A percentile compares a stretch with the other conserved stretches of the same genome.
Conservation (phyloP, 345 rosid genomes). For the Populus davidiana region DNA sequence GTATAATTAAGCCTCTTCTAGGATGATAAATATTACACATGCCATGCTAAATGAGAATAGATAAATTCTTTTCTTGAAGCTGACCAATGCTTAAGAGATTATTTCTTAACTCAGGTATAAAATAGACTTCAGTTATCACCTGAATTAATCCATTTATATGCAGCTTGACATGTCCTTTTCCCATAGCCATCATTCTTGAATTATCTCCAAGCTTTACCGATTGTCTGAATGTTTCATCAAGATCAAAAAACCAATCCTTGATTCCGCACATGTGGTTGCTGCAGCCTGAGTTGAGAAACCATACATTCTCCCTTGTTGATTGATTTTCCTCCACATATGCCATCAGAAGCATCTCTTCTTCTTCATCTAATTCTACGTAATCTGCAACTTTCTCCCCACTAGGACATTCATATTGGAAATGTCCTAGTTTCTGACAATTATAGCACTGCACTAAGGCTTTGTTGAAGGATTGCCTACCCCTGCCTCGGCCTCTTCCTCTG, state of each 20-base stretch:
- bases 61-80: slow-evolving; percentile 5
- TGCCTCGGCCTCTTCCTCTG: slow-evolving; percentile 3
- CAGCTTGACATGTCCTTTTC: slow-evolving; percentile 5
- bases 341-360: background rate
- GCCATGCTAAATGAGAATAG: slow-evolving; percentile 8
- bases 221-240: slow-evolving; percentile 3
- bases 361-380: background rate
- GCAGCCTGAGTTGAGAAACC: background rate
- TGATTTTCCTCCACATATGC: background rate
- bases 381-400: background rate
- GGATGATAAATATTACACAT: slow-evolving; percentile 1
- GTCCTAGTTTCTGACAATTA: background rate
- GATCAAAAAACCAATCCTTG: slow-evolving; percentile 8
- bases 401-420: background rate
- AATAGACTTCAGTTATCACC: background rate
- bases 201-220: background rate
- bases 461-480: background rate
- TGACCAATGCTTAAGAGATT: background rate
- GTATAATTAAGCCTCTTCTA: background rate
- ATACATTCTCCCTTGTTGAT: background rate
- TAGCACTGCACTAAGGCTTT: background rate
- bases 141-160: slow-evolving; percentile 3
- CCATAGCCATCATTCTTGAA: slow-evolving; percentile 7
- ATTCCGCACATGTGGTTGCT: slow-evolving; percentile 4
- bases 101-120: background rate